Base-by-base conservation (phyloP, 2,329 filamentous ascomycete genomes). In the Monosporascus sp. region DNA sequence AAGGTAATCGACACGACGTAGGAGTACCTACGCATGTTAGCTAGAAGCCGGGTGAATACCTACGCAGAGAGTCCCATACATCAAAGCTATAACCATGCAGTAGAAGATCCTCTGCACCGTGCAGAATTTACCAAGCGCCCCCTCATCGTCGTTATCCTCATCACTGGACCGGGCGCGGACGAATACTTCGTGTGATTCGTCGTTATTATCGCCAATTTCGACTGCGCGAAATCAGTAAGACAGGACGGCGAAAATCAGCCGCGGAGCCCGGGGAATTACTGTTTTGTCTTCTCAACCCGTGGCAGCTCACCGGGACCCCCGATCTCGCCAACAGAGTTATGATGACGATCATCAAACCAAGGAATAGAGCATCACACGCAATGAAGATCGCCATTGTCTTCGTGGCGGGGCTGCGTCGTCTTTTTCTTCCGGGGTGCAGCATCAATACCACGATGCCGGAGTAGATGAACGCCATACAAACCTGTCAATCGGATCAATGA, bases 221-320 rank as follows among this genome's bases (percentile, higher is more conserved):
- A 38, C 49, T 52, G 20, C 17, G 11, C 41, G 43, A 31, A 25
- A 46, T 58, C 11, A 57, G 49, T 44, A 52, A 25, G 8, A 43
- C 45, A 46, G 9, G 20, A 25, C 24, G 2, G 9, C 2, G n/a
- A 14, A n/a, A 27, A 17, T 24, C 3, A 46, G 24, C 9, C 11
- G 4, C n/a, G n/a, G 14, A 8, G n/a, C 15, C 14, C 2, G 17
- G 24, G 27, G 41, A 52, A 55, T 53, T 54, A 63, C 60, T 55
- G 52, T 66, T 53, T 24, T 27, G 18, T 25, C 49, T 54, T 25
- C 66, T 68, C 43, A 73, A 52, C 27, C 70, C 69, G 20, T 54
- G 58, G 35, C 71, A 73, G 49, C 70, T 62, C 0, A 59, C 52
- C 0, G 71, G 71, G 2, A 72, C 58, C 6, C 70, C 70, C 2